Evolutionary conservation across 306 rosid species (phyloP).

Genomic region (Acacia melanoxylon): DNA sequence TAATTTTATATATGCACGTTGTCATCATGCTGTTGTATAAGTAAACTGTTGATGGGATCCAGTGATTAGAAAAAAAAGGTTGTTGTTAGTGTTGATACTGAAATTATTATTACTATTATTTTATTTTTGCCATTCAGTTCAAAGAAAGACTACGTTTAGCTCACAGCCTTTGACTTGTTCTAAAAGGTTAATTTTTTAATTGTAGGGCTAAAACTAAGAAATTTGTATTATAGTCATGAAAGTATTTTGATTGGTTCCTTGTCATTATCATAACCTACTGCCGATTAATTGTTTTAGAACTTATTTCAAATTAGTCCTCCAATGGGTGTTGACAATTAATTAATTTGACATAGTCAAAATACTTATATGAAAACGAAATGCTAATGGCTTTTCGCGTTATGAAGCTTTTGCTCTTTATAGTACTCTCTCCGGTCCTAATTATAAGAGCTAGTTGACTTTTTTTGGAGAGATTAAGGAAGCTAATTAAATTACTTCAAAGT

Average conservation of each 20-base stretch:
- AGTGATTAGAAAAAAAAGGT: not conserved
- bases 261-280: not conserved
- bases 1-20: not conserved
- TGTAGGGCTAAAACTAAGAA: not conserved
- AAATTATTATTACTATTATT: not conserved
- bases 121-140: not conserved
- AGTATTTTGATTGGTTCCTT: not conserved
- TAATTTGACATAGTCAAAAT: not conserved
- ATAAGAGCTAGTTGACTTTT: too few relatives aligned
- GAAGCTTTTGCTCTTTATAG: not conserved
- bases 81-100: not conserved
- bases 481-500: too few relatives aligned
- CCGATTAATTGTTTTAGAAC: not conserved
- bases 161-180: conserved; percentile 9
- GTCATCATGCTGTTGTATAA: not conserved
- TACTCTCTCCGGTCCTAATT: not conserved
- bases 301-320: not conserved
- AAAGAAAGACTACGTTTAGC: not conserved
- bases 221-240: not conserved
- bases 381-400: not conserved
- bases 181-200: not conserved
- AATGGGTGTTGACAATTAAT: not conserved
- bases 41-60: not conserved
- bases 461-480: too few relatives aligned
- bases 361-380: not conserved